A percentile compares a stretch with the other conserved stretches of the same genome.
These are phyloP conservation scores for Penicillium fuscoglaucum DNA, from an alignment of 2,329 filamentous ascomycete species.

Conservation along the genomic window DNA sequence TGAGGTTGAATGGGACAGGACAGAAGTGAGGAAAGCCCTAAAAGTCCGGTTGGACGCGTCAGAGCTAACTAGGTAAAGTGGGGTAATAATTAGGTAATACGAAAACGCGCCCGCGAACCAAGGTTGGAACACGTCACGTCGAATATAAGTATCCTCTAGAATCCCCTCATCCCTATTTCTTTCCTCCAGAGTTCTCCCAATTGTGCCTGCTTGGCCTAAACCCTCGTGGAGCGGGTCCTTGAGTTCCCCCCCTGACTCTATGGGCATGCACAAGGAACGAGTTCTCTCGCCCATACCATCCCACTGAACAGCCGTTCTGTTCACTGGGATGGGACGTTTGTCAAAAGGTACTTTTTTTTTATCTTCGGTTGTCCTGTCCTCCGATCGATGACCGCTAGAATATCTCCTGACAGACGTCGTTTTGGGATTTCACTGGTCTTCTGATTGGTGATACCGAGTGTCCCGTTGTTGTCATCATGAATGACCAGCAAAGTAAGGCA, in stretches of 20 bases:
- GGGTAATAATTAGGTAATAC: not conserved
- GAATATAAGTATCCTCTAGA: not conserved
- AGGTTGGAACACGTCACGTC: not conserved
- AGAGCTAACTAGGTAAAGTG: not conserved
- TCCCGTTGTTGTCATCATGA: not conserved
- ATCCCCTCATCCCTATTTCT: not conserved
- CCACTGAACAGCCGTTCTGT: not conserved
- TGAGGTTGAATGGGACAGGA: not conserved
- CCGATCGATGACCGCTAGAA: not conserved
- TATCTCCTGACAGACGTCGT: not conserved
- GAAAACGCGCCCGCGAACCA: not conserved
- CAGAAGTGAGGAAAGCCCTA: not conserved
- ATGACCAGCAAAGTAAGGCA: not conserved
- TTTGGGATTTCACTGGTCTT: not conserved
- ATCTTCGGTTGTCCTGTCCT: not conserved
- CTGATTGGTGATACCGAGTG: not conserved
- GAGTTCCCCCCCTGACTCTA: too few relatives aligned
- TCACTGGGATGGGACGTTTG: not conserved
- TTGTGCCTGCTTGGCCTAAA: not conserved
- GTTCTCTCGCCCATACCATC: not conserved
- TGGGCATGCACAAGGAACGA: not conserved
- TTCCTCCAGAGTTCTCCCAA: not conserved
- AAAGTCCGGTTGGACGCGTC: not conserved
- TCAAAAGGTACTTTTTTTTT: not conserved
- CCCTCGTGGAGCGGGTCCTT: not conserved